Conservation (phyloP, 2,329 filamentous ascomycete species). For the Alternaria brassicae region DNA sequence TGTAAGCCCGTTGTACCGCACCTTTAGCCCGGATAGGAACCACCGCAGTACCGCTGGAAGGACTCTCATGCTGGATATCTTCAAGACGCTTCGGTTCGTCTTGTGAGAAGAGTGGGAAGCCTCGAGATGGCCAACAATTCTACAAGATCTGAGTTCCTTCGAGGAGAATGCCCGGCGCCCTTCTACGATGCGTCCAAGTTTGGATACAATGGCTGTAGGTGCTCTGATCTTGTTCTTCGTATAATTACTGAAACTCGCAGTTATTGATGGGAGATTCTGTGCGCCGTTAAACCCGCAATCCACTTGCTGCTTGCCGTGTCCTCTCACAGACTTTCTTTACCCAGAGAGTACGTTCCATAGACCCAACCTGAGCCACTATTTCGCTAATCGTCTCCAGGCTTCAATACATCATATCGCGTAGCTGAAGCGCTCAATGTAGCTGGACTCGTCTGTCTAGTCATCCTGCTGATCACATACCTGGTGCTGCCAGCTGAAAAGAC, state of each 20-base stretch:
- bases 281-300: slow-evolving; percentile 57
- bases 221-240: background rate
- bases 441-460: slow-evolving; percentile 73
- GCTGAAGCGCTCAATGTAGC: slow-evolving; percentile 86
- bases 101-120: slow-evolving; percentile 15
- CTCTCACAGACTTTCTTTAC: slow-evolving; percentile 79
- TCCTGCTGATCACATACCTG: slow-evolving; percentile 80
- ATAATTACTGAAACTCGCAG: slow-evolving; percentile 52
- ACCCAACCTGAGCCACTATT: slow-evolving; percentile 13
- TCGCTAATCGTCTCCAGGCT: slow-evolving; percentile 48
- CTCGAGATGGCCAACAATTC: slow-evolving; percentile 26
- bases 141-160: slow-evolving; percentile 40
- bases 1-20: background rate
- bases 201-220: slow-evolving; percentile 71
- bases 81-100: slow-evolving; percentile 29
- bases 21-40: background rate
- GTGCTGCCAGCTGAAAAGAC: slow-evolving; percentile 87
- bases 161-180: slow-evolving; percentile 69
- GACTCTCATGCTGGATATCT: slow-evolving; percentile 34
- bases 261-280: slow-evolving; percentile 65
- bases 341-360: slow-evolving; percentile 57
- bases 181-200: slow-evolving; percentile 72
- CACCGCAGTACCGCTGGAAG: slow-evolving; percentile 10
- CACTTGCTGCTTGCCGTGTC: slow-evolving; percentile 89
- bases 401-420: slow-evolving; percentile 65